phyloP scores from a whole-genome alignment of 2,329 filamentous ascomycete genomes.

The Claviceps humidiphila region DNA sequence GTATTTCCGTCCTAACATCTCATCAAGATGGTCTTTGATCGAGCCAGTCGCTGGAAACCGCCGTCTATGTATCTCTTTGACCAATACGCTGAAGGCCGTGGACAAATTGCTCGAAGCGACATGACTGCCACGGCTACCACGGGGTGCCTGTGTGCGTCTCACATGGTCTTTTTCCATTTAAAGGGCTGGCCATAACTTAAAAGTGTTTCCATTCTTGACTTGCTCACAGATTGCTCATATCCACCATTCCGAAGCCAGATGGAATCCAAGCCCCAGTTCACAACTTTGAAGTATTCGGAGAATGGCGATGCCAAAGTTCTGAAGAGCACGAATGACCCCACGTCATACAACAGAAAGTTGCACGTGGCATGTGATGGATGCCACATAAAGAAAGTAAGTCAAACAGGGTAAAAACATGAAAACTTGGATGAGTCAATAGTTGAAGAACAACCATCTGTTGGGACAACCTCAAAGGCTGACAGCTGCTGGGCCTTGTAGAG shows the following conservation, averaged over 20 bases:
- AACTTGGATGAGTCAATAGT: not conserved
- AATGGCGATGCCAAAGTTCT: slow-evolving; percentile 22
- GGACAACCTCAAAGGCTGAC: not conserved
- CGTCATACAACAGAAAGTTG: slow-evolving; percentile 22
- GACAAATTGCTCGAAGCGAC: not conserved
- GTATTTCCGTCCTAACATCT: not conserved
- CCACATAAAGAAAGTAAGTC: slow-evolving; percentile 25
- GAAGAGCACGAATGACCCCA: slow-evolving; percentile 22
- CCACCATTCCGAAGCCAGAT: not conserved
- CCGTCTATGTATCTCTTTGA: not conserved
- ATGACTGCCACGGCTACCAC: not conserved
- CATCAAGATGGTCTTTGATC: not conserved
- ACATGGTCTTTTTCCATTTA: not conserved
- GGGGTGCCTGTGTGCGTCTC: not conserved
- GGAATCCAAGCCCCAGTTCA: not conserved
- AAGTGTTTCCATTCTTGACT: not conserved
- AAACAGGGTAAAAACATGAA: not conserved
- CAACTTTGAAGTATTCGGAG: not conserved
- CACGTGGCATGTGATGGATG: slow-evolving; percentile 27
- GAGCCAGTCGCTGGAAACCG: not conserved
- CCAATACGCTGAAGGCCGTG: not conserved
- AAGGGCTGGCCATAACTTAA: not conserved
- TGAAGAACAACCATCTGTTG: not conserved
- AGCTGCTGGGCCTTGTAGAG: slow-evolving; percentile 12
- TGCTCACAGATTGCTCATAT: not conserved